Percentiles rank a stretch among this genome's conserved stretches.
Conservation (phyloP, 2,329 filamentous ascomycete genomes). For the Penicillium olsonii region DNA sequence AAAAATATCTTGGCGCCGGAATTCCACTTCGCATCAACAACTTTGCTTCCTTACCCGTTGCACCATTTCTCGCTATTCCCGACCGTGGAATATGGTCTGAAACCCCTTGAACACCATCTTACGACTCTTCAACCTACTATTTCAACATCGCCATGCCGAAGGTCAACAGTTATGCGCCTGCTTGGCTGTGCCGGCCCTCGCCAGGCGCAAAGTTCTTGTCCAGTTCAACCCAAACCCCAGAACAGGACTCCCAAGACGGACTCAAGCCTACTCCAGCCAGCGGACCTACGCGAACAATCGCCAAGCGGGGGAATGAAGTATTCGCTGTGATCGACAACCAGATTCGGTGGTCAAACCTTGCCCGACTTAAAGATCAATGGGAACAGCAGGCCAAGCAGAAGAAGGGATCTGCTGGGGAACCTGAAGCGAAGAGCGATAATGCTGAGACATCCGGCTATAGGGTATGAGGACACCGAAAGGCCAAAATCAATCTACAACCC, state of each 20-base stretch:
- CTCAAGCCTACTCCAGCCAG: conserved; percentile 23
- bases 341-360: conserved; percentile 86
- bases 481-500: not conserved
- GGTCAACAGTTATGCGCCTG: conserved; percentile 79
- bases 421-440: conserved; percentile 26
- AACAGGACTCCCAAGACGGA: conserved; percentile 27
- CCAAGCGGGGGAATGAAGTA: conserved; percentile 78
- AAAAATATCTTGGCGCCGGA: conserved; percentile 25
- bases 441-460: conserved; percentile 38
- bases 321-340: conserved; percentile 88
- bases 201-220: conserved; percentile 78
- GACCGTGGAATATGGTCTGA: conserved; percentile 12
- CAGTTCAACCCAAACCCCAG: conserved; percentile 47
- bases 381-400: conserved; percentile 41
- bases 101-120: not conserved
- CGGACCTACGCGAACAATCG: conserved; percentile 65
- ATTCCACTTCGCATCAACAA: conserved; percentile 26
- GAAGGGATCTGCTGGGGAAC: conserved; percentile 22
- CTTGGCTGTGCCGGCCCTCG: conserved; percentile 78
- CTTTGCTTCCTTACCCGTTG: conserved; percentile 6
- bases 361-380: conserved; percentile 69
- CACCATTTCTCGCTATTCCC: conserved; percentile 1
- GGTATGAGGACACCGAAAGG: conserved; percentile 24
- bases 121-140: not conserved
- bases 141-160: conserved; percentile 68